A percentile compares a stretch with the other conserved stretches of the same genome.
These are phyloP conservation scores for Chrysosporium queenslandicum DNA, from an alignment of 2,329 filamentous ascomycete genomes.

Conservation along the genomic window DNA sequence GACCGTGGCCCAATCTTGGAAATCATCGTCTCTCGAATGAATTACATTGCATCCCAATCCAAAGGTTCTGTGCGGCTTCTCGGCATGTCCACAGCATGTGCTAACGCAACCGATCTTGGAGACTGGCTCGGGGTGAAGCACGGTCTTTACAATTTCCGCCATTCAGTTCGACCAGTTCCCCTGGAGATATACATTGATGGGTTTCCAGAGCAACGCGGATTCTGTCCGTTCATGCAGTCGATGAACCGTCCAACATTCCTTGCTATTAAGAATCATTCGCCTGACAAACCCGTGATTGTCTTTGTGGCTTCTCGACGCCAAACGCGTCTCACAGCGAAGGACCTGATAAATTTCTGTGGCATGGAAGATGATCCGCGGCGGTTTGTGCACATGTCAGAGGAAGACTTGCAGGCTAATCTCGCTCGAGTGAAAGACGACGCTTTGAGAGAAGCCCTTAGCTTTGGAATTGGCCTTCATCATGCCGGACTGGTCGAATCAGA, in stretches of 20 bases:
- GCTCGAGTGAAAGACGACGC: constrained; percentile 85
- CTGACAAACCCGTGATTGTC: constrained; percentile 93
- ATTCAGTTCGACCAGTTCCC: constrained; percentile 92
- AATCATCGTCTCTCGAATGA: constrained; percentile 90
- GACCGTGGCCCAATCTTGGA: constrained; percentile 95
- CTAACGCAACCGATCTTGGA: constrained; percentile 83
- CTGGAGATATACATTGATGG: constrained; percentile 96
- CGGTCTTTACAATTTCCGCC: constrained; percentile 90
- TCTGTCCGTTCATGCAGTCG: constrained; percentile 95
- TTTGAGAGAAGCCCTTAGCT: constrained; percentile 84
- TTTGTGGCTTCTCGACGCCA: constrained; percentile 94
- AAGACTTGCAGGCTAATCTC: constrained; percentile 83
- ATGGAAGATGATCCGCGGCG: constrained; percentile 96
- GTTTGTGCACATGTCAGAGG: constrained; percentile 89
- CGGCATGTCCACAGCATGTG: constrained; percentile 98
- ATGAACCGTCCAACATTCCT: constrained; percentile 98
- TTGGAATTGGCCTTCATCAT: constrained; percentile 94
- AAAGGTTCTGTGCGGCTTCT: constrained; percentile 80
- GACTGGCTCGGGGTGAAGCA: constrained; percentile 98
- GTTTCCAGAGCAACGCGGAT: constrained; percentile 87
- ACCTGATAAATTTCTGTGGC: constrained; percentile 92
- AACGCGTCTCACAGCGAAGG: constrained; percentile 87
- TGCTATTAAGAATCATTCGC: constrained; percentile 92
- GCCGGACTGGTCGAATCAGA: constrained; percentile 93
- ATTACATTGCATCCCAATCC: constrained; percentile 92